Evolutionary conservation across 1,284 basidiomycete species (phyloP).

Genomic region (Boletellus deceptivus): DNA sequence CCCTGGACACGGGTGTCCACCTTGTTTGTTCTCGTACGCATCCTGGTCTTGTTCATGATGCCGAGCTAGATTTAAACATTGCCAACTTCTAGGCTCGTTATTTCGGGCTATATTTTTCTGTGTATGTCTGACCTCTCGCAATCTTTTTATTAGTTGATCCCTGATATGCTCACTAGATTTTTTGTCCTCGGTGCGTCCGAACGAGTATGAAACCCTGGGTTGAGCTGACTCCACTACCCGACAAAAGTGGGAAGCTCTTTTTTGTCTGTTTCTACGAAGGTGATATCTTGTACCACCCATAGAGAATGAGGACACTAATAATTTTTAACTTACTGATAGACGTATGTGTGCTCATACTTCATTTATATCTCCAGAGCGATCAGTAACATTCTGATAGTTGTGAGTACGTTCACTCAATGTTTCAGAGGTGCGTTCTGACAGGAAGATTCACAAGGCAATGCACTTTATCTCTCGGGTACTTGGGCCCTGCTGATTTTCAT

Average conservation of each 20-base stretch:
- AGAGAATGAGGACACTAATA: background rate
- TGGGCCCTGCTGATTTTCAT: background rate
- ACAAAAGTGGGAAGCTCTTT: background rate
- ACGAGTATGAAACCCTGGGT: background rate
- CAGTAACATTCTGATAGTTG: background rate
- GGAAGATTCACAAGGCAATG: background rate
- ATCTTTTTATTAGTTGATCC: background rate
- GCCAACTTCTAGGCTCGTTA: background rate
- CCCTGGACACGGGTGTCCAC: background rate
- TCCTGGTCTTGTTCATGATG: background rate
- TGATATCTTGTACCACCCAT: background rate
- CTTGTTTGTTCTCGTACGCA: background rate
- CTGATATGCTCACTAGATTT: background rate
- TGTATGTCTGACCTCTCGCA: background rate
- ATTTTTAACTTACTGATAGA: background rate
- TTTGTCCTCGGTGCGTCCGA: background rate
- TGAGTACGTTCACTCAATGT: background rate
- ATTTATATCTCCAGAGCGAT: background rate
- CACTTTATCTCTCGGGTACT: background rate
- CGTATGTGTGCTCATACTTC: background rate
- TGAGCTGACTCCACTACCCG: background rate
- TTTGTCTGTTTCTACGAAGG: background rate
- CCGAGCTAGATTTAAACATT: background rate
- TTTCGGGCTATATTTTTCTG: background rate
- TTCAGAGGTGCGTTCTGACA: background rate